Conservation (phyloP, 1,284 basidiomycete species). For the Agroathelia rolfsii region DNA sequence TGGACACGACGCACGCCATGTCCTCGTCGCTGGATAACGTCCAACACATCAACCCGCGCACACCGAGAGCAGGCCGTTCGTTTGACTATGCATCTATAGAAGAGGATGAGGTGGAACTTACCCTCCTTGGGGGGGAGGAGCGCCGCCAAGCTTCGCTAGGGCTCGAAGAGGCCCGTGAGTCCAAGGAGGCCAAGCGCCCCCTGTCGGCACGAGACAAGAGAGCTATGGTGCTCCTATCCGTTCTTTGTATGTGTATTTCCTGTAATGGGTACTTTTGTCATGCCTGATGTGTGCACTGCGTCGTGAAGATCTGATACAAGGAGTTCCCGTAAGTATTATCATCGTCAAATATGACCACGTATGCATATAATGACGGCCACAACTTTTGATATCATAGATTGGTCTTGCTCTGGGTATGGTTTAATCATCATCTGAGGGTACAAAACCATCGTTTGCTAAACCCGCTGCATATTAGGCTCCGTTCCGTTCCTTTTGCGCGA, state of each 20-base stretch:
- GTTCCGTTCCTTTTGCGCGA: slow-evolving; percentile 94
- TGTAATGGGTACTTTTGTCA: slow-evolving; percentile 2
- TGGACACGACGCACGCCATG: slow-evolving; percentile 20
- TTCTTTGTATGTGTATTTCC: slow-evolving; percentile 67
- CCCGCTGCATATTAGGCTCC: slow-evolving; percentile 65
- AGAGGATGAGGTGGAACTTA: slow-evolving; percentile 45
- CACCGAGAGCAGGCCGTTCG: slow-evolving; percentile 31
- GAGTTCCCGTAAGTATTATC: slow-evolving; percentile 75
- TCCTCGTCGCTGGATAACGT: slow-evolving; percentile 54
- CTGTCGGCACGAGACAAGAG: slow-evolving; percentile 71
- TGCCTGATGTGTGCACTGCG: slow-evolving; percentile 12
- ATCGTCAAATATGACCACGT: slow-evolving; percentile 7
- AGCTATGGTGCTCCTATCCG: slow-evolving; percentile 79
- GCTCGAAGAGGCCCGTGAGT: slow-evolving; percentile 22
- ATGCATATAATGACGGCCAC: slow-evolving; percentile 8
- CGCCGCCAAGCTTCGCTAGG: slow-evolving; percentile 34
- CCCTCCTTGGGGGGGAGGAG: slow-evolving; percentile 51
- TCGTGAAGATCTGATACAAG: slow-evolving; percentile 77
- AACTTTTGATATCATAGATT: slow-evolving; percentile 31
- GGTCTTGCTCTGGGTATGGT: slow-evolving; percentile 63
- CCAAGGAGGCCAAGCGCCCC: slow-evolving; percentile 30
- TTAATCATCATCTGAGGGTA: not conserved
- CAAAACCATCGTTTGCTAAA: slow-evolving; percentile 2
- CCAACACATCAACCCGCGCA: slow-evolving; percentile 54
- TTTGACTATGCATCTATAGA: too few species aligned